A percentile compares a stretch with the other conserved stretches of the same genome.
Conservation (phyloP, 306 rosid genomes). For the Vicia sativa region DNA sequence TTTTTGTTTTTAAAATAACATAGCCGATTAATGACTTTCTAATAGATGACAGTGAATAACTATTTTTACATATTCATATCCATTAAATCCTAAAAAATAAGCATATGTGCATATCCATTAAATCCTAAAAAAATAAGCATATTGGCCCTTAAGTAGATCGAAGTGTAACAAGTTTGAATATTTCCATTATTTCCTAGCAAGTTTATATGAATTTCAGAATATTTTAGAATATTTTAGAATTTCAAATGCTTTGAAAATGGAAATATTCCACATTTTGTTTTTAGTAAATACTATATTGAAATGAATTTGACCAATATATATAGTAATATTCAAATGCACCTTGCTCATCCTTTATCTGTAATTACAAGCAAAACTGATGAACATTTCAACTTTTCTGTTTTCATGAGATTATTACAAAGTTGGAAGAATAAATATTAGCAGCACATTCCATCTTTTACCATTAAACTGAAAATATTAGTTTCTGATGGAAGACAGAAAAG, state of each 20-base stretch:
- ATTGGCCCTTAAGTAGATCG: too few relatives aligned
- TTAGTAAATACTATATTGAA: too few relatives aligned
- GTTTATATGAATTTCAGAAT: background rate
- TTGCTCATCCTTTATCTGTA: background rate
- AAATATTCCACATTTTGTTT: background rate
- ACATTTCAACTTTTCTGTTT: background rate
- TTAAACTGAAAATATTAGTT: conserved; percentile 29
- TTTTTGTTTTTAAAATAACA: too few relatives aligned
- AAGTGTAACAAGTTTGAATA: too few relatives aligned
- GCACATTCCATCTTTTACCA: background rate
- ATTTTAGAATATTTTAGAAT: background rate
- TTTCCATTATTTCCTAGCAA: too few relatives aligned
- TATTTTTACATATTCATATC: too few relatives aligned
- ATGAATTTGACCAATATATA: too few relatives aligned
- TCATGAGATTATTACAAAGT: conserved; percentile 2
- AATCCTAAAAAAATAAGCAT: too few relatives aligned
- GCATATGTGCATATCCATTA: too few relatives aligned
- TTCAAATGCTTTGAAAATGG: background rate
- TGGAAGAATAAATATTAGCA: background rate
- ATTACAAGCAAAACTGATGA: conserved; percentile 12
- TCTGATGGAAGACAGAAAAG: conserved; percentile 70
- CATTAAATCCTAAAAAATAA: too few relatives aligned
- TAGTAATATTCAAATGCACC: background rate
- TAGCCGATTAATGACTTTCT: too few relatives aligned
- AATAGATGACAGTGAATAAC: too few relatives aligned